Base-by-base conservation (phyloP, 352 stramenopile species). In the Globisporangium cylindrosporum region DNA sequence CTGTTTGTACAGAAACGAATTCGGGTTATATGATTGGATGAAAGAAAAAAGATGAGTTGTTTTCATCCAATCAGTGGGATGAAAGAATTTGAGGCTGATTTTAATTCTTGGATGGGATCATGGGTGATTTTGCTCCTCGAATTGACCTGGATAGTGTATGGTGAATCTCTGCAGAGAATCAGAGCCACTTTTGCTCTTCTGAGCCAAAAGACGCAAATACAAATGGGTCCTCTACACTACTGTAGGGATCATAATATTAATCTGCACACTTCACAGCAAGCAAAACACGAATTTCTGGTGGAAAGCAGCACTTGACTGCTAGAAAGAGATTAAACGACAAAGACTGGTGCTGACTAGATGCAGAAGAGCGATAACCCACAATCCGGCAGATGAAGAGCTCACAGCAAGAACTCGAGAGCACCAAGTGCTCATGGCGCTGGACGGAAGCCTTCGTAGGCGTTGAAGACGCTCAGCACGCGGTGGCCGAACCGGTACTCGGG, bases 381-480 rank as follows among this genome's bases (percentile, higher is more conserved):
- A 32, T 32, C 1, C 29, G 29, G 29, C 12, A 43, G 36, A 43
- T 4, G 36, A 18, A 43, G 36, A 18, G 36, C 10, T 18, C 36
- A 15, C 10, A 43, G 12, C 9, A 15, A 43, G 36, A 43, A 43
- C 36, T 43, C 36, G 12, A 43, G 36, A 43, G 36, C 36, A 1
- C 9, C 36, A 43, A 43, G 36, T 43, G 36, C 15, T 49, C n/a
- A 51, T 24, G 18, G 43, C 1, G 43, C 43, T 41, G 66, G 58
- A 18, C 66, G 66, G 29, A 59, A 71, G 32, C 66, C 66, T 51
- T 66, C 29, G 66, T 71, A 72, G 12, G 67, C 60, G 61, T 53
- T 72, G 25, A 68, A 46, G 2, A 68, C 51, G 60, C 79, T 68
- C 20, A 62, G 20, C 7, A 34, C 7, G 1, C 56, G n/a, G 56